Evolutionary conservation across 2,329 filamentous ascomycete genomes (phyloP), one percentile per base, ranked within the genome.

Genomic region (Aspergillus flavus): DNA sequence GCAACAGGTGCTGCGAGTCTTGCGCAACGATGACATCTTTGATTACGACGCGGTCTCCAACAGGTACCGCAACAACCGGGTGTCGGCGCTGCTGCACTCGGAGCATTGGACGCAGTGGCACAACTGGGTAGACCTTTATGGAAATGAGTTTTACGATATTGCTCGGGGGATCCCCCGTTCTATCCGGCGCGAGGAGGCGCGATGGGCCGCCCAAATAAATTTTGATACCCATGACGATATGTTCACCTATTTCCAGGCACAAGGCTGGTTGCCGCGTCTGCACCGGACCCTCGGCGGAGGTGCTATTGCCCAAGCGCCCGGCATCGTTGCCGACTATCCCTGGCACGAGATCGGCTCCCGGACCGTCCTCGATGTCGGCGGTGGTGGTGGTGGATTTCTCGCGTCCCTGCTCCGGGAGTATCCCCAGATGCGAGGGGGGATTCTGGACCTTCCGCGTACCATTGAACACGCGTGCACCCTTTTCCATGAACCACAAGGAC

Each of bases 21-120:
- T 61, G 14, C 48, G n/a, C 43, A 55, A 55, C 34, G 52, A 61
- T 39, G 26, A 34, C 6, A 57, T 61, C 45, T 61, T 61, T 16
- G 6, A 14, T 6, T 61, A 57, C 43, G 26, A 60, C 12, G n/a
- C 46, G n/a, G 34, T 12, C 6, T 11, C 30, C 5, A 28, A 57
- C 14, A 6, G 32, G 0, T 80, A 78, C 65, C 21, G 19, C 41
- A 80, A 82, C 67, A 82, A 75, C 63, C 57, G 26, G 9, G 58
- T 68, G 2, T 82, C 81, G 0, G 55, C 57, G 0, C 69, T 82
- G 4, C 71, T 82, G 2, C 59, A 53, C 0, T 64, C 65, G 2
- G 69, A 76, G 57, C 80, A 83, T 65, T 82, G 80, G 80, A 81
- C 78, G 0, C 78, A 81, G 65, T 83, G 80, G 81, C 76, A 70